Base-by-base conservation (phyloP, 2,329 filamentous ascomycete genomes). In the Amesomyces nigricolor region DNA sequence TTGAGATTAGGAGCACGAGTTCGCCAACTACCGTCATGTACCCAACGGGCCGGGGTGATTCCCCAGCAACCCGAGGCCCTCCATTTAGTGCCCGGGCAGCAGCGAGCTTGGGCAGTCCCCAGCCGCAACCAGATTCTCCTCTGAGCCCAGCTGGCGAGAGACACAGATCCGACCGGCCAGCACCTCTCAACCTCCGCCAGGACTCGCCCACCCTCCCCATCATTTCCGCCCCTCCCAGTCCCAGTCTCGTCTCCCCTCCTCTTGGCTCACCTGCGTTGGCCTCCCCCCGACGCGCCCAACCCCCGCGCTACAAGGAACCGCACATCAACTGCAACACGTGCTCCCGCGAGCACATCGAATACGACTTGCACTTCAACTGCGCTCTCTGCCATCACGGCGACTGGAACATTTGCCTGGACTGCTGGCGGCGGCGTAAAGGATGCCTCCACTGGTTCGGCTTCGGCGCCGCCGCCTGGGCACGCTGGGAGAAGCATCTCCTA, bases 401-500 rank as follows among this genome's bases (percentile, higher is more conserved):
- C 46, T 95, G 86, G 76, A 87, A 91, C 67, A 75, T 96, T 10
- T 97, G 92, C 66, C 72, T 88, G 2, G 78, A 78, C 60, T 97
- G 92, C 72, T 96, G 95, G 68, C 84, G 89, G 29, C 68, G 75
- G 11, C 86, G 86, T 8, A 81, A 81, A 65, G 91, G 91, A 10
- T 97, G 92, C 68, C 76, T 83, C 16, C 82, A 94, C 67, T 96
- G 91, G 90, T 91, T 86, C 63, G 91, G 92, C 1, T 96, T 96
- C 67, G 89, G 89, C 3, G 78, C 86, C 63, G 79, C 80, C 4
- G 90, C 89, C 0, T 81, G 83, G 73, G 73, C 73, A 45, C 83
- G 80, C 58, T 92, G 87, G 76, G 83, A 88, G 56, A 76, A 75
- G 63, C 68, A 72, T 16, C 72, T 72, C 16, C 49, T 9, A 32